Evolutionary conservation across 148 eudicot genomes (phyloP).

Genomic region (Silene uniflora): DNA sequence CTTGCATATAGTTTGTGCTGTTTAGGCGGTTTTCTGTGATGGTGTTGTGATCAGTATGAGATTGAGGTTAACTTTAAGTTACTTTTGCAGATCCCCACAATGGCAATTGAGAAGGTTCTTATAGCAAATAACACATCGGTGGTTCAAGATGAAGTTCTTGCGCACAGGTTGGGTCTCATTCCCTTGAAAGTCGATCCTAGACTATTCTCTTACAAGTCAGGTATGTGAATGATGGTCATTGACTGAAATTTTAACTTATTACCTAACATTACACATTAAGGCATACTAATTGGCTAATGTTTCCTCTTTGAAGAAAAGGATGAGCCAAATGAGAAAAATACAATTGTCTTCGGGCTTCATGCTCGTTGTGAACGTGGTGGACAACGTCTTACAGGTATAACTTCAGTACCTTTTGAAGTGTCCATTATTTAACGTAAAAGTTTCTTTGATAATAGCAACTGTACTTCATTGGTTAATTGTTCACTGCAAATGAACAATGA

Average conservation of each 20-base stretch:
- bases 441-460: slow-evolving; percentile 7
- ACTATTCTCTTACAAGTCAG: slow-evolving; percentile 80
- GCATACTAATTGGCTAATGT: slow-evolving; percentile 7
- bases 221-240: slow-evolving; percentile 30
- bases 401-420: background rate
- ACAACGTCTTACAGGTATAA: slow-evolving; percentile 60
- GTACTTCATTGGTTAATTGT: slow-evolving; percentile 4
- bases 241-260: background rate
- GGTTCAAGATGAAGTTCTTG: slow-evolving; percentile 89
- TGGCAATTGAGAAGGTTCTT: slow-evolving; percentile 95
- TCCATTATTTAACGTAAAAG: background rate
- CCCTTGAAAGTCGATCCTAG: slow-evolving; percentile 91
- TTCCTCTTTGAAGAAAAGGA: slow-evolving; percentile 59
- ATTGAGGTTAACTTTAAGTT: background rate
- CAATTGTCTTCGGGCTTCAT: slow-evolving; percentile 89
- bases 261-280: background rate
- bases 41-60: slow-evolving; percentile 5
- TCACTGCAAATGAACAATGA: slow-evolving; percentile 7
- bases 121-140: slow-evolving; percentile 82
- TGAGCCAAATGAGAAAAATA: slow-evolving; percentile 84
- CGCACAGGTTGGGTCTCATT: slow-evolving; percentile 92
- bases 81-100: slow-evolving; percentile 74
- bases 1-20: background rate
- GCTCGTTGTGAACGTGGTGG: slow-evolving; percentile 45
- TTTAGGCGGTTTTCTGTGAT: background rate